phyloP scores from a whole-genome alignment of 1,139 yeast species.

The Kodamaea sp. region DNA sequence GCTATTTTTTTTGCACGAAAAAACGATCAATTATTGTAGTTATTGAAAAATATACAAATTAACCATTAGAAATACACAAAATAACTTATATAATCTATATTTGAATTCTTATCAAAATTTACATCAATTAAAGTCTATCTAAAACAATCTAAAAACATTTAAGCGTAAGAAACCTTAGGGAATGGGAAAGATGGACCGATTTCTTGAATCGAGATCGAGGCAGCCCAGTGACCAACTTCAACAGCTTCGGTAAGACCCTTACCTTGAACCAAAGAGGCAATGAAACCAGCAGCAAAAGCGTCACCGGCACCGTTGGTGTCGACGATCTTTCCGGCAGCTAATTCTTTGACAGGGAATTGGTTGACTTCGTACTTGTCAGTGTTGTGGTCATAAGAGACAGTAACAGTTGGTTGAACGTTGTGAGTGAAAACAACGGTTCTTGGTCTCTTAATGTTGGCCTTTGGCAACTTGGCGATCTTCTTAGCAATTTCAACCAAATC shows the following conservation, averaged over 20 bases:
- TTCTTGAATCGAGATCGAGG: constrained; percentile 84
- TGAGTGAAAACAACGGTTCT: constrained; percentile 92
- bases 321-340: constrained; percentile 61
- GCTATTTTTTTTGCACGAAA: not conserved
- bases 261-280: constrained; percentile 83
- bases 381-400: constrained; percentile 53
- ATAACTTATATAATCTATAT: too few species aligned
- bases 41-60: not conserved
- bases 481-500: constrained; percentile 80
- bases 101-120: too few species aligned
- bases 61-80: not conserved
- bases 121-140: too few species aligned
- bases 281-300: constrained; percentile 96
- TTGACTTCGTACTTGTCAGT: constrained; percentile 45
- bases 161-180: constrained; percentile 42
- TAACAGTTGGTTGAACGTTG: constrained; percentile 84
- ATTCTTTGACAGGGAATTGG: constrained; percentile 65
- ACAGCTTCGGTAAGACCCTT: constrained; percentile 59
- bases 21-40: not conserved
- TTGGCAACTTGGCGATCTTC: constrained; percentile 74
- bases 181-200: constrained; percentile 93
- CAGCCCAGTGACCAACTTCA: constrained; percentile 96
- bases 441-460: constrained; percentile 63
- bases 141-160: not conserved
- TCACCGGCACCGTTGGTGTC: constrained; percentile 99